Evolutionary conservation across 2,329 filamentous ascomycete genomes (phyloP).

Genomic region (Cladosporium sp.): DNA sequence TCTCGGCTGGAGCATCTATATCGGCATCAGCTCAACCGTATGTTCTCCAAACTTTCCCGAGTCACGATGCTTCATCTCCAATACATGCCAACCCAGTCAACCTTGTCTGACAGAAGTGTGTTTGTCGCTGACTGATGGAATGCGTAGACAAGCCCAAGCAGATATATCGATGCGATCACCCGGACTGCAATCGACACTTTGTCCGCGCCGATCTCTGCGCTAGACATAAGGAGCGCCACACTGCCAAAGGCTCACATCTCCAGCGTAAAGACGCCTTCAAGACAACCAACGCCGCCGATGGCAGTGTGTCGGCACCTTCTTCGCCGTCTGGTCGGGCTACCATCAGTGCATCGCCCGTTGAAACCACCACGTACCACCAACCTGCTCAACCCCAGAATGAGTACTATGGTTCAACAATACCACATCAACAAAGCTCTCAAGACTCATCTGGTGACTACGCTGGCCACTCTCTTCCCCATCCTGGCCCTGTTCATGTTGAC

Average conservation of each 20-base stretch:
- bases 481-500: not conserved
- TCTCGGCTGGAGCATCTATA: conserved; percentile 95
- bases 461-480: not conserved
- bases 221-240: conserved; percentile 49
- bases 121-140: conserved; percentile 2
- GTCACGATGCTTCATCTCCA: conserved; percentile 7
- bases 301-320: conserved; percentile 11
- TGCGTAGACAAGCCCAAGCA: conserved; percentile 78
- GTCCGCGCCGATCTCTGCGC: conserved; percentile 90
- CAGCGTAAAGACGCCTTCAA: conserved; percentile 68
- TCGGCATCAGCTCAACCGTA: conserved; percentile 91
- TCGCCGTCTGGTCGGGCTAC: conserved; percentile 17
- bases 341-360: conserved; percentile 18
- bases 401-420: conserved; percentile 1
- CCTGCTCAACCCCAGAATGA: not conserved
- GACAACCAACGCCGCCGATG: conserved; percentile 34
- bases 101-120: not conserved
- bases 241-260: conserved; percentile 65
- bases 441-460: not conserved
- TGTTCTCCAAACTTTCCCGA: conserved; percentile 31
- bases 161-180: conserved; percentile 89
- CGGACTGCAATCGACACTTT: conserved; percentile 83
- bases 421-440: not conserved
- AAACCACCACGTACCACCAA: conserved; percentile 1
- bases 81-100: not conserved